These are phyloP conservation scores for Ganoderma sp. DNA, from an alignment of 1,284 basidiomycete genomes.

Conservation along the genomic window DNA sequence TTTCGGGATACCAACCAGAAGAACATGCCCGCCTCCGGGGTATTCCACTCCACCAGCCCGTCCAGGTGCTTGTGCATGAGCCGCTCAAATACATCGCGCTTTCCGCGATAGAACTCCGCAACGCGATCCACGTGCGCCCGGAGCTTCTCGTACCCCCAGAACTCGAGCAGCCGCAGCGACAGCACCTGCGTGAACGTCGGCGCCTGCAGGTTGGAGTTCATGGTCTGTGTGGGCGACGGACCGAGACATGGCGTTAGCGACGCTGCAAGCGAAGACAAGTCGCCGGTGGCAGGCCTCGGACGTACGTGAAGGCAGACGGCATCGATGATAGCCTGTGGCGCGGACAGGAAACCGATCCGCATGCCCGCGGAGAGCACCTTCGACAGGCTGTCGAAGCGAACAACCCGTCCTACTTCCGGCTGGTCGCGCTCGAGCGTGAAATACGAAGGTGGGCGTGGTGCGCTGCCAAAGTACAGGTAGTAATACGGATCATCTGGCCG, in stretches of 20 bases:
- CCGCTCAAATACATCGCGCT: constrained; percentile 81
- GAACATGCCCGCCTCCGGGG: constrained; percentile 92
- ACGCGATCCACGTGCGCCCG: constrained; percentile 73
- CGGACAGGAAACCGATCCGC: constrained; percentile 83
- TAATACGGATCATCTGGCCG: constrained; percentile 78
- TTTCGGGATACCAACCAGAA: constrained; percentile 65
- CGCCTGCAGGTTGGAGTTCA: constrained; percentile 71
- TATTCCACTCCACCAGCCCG: constrained; percentile 82
- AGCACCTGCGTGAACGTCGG: constrained; percentile 83
- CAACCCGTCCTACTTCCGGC: constrained; percentile 72
- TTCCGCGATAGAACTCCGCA: constrained; percentile 79
- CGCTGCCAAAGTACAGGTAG: constrained; percentile 73
- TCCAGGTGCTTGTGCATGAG: constrained; percentile 77
- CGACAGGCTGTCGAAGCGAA: constrained; percentile 88
- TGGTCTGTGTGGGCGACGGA: constrained; percentile 24
- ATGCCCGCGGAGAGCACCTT: constrained; percentile 88
- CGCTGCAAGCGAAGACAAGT: background rate
- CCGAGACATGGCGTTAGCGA: background rate
- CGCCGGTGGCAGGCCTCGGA: constrained; percentile 17
- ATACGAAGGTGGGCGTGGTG: constrained; percentile 73
- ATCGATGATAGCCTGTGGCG: constrained; percentile 74
- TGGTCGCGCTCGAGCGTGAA: constrained; percentile 75
- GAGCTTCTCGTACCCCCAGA: constrained; percentile 86
- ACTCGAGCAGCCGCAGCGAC: constrained; percentile 68
- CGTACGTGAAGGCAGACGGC: constrained; percentile 77